Percentiles rank a stretch among this genome's conserved stretches.
Conservation (phyloP, 108 stramenopile genomes). For the Bacterosira constricta region DNA sequence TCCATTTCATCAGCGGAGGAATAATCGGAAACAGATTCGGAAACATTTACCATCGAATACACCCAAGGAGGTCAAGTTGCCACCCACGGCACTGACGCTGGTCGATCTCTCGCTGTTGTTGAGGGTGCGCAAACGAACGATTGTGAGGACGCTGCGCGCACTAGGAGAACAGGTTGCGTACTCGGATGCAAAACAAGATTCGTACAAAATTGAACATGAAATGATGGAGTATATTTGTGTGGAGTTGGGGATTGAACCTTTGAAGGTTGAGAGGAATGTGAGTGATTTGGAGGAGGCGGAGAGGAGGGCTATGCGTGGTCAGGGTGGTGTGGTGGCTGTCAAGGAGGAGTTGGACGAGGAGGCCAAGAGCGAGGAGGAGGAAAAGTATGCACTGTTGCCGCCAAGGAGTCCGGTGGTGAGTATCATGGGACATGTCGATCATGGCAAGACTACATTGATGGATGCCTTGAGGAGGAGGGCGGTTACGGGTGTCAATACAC, state of each 20-base stretch:
- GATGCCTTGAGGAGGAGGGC: slow-evolving; percentile 66
- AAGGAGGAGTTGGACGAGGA: slow-evolving; percentile 16
- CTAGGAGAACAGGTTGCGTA: slow-evolving; percentile 31
- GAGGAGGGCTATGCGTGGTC: slow-evolving; percentile 8
- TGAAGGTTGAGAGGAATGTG: slow-evolving; percentile 20
- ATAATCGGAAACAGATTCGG: slow-evolving; percentile 1
- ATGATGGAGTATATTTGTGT: slow-evolving; percentile 47
- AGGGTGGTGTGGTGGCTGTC: neutral
- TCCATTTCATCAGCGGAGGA: neutral
- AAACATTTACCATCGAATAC: slow-evolving; percentile 5
- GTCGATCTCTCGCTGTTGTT: slow-evolving; percentile 28
- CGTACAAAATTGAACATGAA: slow-evolving; percentile 27
- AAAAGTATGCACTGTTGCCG: slow-evolving; percentile 44
- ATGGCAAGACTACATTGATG: slow-evolving; percentile 91
- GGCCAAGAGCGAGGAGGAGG: slow-evolving; percentile 39
- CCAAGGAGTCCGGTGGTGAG: slow-evolving; percentile 78
- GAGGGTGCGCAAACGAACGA: slow-evolving; percentile 32
- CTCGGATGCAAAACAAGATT: slow-evolving; percentile 31
- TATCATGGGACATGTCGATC: slow-evolving; percentile 93
- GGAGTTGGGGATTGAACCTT: slow-evolving; percentile 40
- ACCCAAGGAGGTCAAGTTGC: slow-evolving; percentile 39
- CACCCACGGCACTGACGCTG: slow-evolving; percentile 83
- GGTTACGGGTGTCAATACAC: slow-evolving; percentile 23
- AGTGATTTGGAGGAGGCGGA: slow-evolving; percentile 22
- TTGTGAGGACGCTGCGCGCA: slow-evolving; percentile 34